Evolutionary conservation across 1,284 basidiomycete genomes (phyloP).

Genomic region (Trametes versicolor): DNA sequence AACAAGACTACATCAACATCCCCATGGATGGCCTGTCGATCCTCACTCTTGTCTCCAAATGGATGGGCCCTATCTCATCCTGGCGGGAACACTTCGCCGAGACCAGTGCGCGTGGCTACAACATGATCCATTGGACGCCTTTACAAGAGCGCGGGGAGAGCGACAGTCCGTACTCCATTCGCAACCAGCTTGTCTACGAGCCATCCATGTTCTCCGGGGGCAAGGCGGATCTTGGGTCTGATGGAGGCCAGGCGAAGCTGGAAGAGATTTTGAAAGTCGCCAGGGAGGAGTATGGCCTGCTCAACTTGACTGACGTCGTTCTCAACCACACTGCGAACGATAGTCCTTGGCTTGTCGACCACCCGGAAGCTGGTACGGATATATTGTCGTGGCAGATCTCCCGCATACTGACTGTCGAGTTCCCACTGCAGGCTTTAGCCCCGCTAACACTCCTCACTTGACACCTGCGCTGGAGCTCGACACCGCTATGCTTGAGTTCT

Average conservation of each 20-base stretch:
- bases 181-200: conserved; percentile 87
- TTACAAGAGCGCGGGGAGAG: conserved; percentile 90
- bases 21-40: conserved; percentile 89
- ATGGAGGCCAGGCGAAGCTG: conserved; percentile 65
- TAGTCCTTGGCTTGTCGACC: conserved; percentile 89
- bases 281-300: conserved; percentile 85
- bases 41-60: conserved; percentile 92
- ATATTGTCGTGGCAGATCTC: neutral
- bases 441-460: conserved; percentile 89
- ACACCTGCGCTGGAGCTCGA: conserved; percentile 90
- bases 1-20: conserved; percentile 66
- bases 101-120: conserved; percentile 90
- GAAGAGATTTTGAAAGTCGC: conserved; percentile 75
- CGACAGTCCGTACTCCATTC: conserved; percentile 92
- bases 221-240: conserved; percentile 52
- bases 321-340: conserved; percentile 96
- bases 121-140: conserved; percentile 96
- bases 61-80: conserved; percentile 87
- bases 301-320: conserved; percentile 93
- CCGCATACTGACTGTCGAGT: conserved; percentile 17
- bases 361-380: conserved; percentile 89
- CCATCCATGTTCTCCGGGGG: conserved; percentile 68
- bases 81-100: conserved; percentile 87
- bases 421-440: conserved; percentile 77
- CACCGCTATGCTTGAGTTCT: conserved; percentile 84